These are phyloP conservation scores for Salvia splendens DNA, from an alignment of 257 asterid species.

Conservation along the genomic window DNA sequence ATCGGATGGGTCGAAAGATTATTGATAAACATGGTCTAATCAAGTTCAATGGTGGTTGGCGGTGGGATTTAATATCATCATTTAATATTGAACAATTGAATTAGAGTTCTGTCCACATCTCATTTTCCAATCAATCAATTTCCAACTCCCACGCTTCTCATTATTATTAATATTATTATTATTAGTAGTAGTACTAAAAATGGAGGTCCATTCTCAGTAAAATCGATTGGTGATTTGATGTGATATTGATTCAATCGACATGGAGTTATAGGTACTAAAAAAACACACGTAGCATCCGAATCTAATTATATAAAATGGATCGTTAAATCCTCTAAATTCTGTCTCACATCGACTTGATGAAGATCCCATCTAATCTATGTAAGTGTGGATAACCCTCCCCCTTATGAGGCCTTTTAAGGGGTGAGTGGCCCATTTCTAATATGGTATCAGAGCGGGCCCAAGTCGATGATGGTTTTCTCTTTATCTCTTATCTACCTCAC, in stretches of 20 bases:
- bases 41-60: slow-evolving; percentile 48
- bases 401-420: too few species aligned
- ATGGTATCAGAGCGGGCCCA: too few species aligned
- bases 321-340: too few species aligned
- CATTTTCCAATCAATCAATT: slow-evolving; percentile 30
- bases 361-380: too few species aligned
- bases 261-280: slow-evolving; percentile 24
- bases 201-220: slow-evolving; percentile 7
- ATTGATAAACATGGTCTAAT: too few species aligned
- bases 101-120: slow-evolving; percentile 37
- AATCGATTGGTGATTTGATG: slow-evolving; percentile 22
- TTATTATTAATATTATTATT: neutral
- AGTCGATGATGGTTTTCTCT: too few species aligned
- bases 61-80: slow-evolving; percentile 42
- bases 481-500: too few species aligned
- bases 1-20: too few species aligned
- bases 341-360: too few species aligned
- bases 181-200: neutral
- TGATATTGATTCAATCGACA: neutral
- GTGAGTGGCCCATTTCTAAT: too few species aligned
- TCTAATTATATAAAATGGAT: slow-evolving; percentile 40
- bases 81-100: slow-evolving; percentile 26
- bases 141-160: slow-evolving; percentile 5
- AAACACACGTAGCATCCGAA: slow-evolving; percentile 33
- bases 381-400: too few species aligned